phyloP scores from a whole-genome alignment of 2,329 filamentous ascomycete genomes.

The Aspergillus sp. region DNA sequence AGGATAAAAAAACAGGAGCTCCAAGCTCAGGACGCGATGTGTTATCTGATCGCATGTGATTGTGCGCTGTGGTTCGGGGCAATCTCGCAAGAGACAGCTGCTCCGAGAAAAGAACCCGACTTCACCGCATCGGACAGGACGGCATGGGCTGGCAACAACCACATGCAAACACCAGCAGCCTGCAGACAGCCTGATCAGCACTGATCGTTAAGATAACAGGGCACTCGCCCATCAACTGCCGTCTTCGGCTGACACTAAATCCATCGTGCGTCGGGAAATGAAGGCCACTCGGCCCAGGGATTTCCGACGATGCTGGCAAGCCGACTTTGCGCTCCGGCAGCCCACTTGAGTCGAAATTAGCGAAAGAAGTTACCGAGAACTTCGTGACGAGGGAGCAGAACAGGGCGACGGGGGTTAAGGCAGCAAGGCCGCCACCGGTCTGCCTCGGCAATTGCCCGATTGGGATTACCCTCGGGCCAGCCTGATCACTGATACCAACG shows the following conservation, averaged over 20 bases:
- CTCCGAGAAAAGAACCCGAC: no score
- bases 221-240: background rate
- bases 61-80: no score
- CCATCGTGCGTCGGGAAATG: background rate
- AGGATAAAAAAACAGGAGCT: no score
- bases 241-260: background rate
- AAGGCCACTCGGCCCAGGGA: background rate
- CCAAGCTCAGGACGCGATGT: no score
- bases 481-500: background rate
- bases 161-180: background rate
- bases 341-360: no score
- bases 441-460: constrained; percentile 4
- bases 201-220: background rate
- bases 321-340: background rate
- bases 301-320: background rate
- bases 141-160: background rate
- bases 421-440: background rate
- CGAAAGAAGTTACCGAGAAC: no score
- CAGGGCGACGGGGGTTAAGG: background rate
- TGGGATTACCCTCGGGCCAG: constrained; percentile 2
- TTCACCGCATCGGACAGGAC: background rate
- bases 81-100: no score
- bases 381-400: no score
- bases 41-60: no score
- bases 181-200: background rate